Percentiles rank a stretch among this genome's conserved stretches.
phyloP scores from a whole-genome alignment of 257 asterid species.

The Plantago ovata region DNA sequence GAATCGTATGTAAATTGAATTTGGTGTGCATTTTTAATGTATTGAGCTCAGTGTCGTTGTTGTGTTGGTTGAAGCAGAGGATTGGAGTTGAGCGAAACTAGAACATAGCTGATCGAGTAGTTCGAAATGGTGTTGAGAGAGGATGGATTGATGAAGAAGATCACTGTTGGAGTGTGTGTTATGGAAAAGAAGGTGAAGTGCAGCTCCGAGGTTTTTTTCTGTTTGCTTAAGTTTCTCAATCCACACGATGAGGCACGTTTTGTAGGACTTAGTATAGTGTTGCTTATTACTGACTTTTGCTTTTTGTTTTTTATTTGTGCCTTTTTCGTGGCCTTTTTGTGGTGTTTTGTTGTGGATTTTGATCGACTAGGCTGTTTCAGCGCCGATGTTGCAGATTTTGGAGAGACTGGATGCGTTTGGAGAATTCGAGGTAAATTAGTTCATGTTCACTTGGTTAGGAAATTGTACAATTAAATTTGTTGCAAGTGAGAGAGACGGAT shows the following conservation, averaged over 20 bases:
- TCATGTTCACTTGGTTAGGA: neutral
- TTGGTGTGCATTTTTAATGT: too few relatives aligned
- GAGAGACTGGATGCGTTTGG: slow-evolving; percentile 86
- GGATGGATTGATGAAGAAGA: slow-evolving; percentile 43
- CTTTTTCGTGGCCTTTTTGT: neutral
- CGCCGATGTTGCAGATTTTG: slow-evolving; percentile 88
- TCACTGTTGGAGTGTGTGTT: slow-evolving; percentile 85
- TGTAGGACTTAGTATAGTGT: neutral
- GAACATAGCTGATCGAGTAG: too few relatives aligned
- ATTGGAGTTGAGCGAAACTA: neutral
- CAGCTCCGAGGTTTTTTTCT: slow-evolving; percentile 87
- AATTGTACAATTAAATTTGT: too few relatives aligned
- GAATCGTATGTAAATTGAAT: too few relatives aligned
- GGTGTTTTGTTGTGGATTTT: neutral
- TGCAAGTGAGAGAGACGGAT: too few relatives aligned
- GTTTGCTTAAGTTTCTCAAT: slow-evolving; percentile 22
- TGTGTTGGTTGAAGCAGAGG: neutral
- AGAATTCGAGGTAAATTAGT: slow-evolving; percentile 71
- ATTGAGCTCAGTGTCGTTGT: too few relatives aligned
- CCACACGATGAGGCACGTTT: slow-evolving; percentile 32
- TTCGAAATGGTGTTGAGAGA: neutral
- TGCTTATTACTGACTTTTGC: slow-evolving; percentile 4
- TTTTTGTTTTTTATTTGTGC: slow-evolving; percentile 5
- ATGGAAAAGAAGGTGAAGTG: slow-evolving; percentile 99
- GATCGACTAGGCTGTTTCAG: slow-evolving; percentile 51